Base-by-base conservation (phyloP, 805 yeast genomes). In the Wickerhamomyces hampshirensis region DNA sequence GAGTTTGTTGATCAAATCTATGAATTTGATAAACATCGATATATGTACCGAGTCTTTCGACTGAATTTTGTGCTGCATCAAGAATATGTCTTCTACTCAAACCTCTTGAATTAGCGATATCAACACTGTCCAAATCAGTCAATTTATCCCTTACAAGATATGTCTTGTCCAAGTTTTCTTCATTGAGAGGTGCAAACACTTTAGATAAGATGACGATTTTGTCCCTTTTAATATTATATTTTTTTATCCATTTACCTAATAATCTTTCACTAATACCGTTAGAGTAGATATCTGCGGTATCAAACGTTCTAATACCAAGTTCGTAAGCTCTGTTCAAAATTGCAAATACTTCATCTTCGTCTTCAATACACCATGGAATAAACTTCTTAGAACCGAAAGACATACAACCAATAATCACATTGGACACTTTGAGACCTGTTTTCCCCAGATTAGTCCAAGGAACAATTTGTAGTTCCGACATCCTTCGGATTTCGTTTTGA, bases 171-270 rank as follows among this genome's bases (percentile, higher is more conserved):
- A n/a, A n/a, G n/a, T n/a, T n/a, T n/a, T n/a, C n/a, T n/a, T n/a
- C n/a, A n/a, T n/a, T n/a, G n/a, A n/a, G n/a, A n/a, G n/a, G n/a
- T n/a, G n/a, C n/a, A n/a, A 18, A 40, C 28, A 34, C 41, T 56
- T 78, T 78, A 24, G 77, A 56, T 48, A 77, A 41, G 37, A 77
- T 75, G 12, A 76, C 77, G 34, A 77, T 65, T 31, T 63, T 65
- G 30, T 72, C 73, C 44, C 83, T 62, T 5, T 65, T 65, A 43
- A 77, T 77, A 29, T 68, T 58, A 57, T 64, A 73, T 39, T 65
- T 61, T 45, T 67, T 64, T 41, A 77, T 47, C 47, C 74, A 77
- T 51, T 73, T 73, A 9, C 79, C 76, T 6, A 77, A 39, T 4
- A 75, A 37, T 5, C 49, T 43, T 52, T 75, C 82, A 30, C 75